These are phyloP conservation scores for Tanacetum coccineum DNA, from an alignment of 129 eudicot species.

Conservation along the genomic window DNA sequence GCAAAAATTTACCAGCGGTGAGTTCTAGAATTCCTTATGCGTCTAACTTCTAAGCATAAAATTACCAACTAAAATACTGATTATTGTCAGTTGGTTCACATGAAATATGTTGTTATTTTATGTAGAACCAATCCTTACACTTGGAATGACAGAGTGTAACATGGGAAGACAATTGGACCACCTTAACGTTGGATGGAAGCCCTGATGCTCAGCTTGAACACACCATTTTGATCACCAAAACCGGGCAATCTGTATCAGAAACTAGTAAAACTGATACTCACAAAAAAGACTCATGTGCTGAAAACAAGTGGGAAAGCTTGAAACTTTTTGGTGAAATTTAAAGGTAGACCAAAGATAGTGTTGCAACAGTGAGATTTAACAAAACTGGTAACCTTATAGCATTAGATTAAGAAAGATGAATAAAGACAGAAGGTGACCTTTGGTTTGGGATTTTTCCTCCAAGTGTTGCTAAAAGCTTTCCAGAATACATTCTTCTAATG, in stretches of 20 bases:
- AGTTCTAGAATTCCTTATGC: conserved; percentile 26
- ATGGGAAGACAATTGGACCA: conserved; percentile 98
- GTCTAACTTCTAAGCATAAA: background rate
- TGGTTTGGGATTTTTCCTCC: too few species aligned
- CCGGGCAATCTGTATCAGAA: background rate
- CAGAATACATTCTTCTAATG: conserved; percentile 41
- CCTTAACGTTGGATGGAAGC: conserved; percentile 77
- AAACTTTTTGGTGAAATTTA: too few species aligned
- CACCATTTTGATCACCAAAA: conserved; percentile 79
- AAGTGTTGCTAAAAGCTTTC: too few species aligned
- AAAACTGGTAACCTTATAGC: too few species aligned
- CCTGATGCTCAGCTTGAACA: conserved; percentile 98
- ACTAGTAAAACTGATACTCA: too few species aligned
- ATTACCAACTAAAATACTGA: background rate
- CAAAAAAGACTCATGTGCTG: too few species aligned
- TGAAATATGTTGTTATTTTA: background rate
- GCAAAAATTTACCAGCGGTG: conserved; percentile 92
- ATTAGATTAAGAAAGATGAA: too few species aligned
- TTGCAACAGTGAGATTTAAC: too few species aligned
- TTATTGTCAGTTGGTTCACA: background rate
- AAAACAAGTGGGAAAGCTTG: too few species aligned
- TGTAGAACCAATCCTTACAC: conserved; percentile 91
- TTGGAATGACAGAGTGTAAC: conserved; percentile 69
- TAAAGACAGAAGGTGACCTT: too few species aligned
- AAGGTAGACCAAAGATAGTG: too few species aligned